Base-by-base conservation (phyloP, 2,329 filamentous ascomycete species). In the Paraconiothyrium sp. region DNA sequence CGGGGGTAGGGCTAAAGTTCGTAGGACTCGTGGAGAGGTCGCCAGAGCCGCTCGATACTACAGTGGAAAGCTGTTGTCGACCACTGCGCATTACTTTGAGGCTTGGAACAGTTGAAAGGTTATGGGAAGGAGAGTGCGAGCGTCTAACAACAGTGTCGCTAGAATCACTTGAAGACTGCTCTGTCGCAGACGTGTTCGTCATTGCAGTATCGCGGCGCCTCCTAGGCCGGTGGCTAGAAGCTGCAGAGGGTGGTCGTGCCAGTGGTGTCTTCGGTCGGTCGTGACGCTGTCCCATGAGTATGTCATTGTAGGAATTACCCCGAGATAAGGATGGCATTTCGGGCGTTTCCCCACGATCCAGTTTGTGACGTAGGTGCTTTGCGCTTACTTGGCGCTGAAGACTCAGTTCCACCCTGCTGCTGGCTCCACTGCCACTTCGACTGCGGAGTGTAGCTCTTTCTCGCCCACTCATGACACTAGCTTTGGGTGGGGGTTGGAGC, bases 401-500 rank as follows among this genome's bases (percentile, higher is more conserved):
- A 48, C 73, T 77, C 60, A 77, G 54, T 51, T 79, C 77, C 5
- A 75, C 69, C 51, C 79, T 76, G 59, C 81, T 83, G 66, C 77
- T 80, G 22, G 75, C 74, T 8, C 76, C 72, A 51, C 78, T 80
- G 8, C 75, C 77, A 72, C 88, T 91, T 39, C 83, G 82, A 66
- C 87, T 90, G 57, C 89, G 82, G 70, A 85, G 87, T 3, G 66
- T 68, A 22, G 90, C 89, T 34, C 88, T 87, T 39, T 92, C 87
- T 76, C 94, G 95, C 67, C 93, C 94, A 66, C 91, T 91, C 94
- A 97, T 97, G 62, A 97, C 85, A 76, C 90, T 93, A 59, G 94
- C 93, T 37, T 90, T 88, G n/a, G 94, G 94, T 1, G 93, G 93
- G 2, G 94, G 94, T 73, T 97, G 92, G 55, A 97, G 83, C 93